Evolutionary conservation across 495 filamentous ascomycete species (phyloP).

Genomic region (Hypoxylon lienhwacheense): DNA sequence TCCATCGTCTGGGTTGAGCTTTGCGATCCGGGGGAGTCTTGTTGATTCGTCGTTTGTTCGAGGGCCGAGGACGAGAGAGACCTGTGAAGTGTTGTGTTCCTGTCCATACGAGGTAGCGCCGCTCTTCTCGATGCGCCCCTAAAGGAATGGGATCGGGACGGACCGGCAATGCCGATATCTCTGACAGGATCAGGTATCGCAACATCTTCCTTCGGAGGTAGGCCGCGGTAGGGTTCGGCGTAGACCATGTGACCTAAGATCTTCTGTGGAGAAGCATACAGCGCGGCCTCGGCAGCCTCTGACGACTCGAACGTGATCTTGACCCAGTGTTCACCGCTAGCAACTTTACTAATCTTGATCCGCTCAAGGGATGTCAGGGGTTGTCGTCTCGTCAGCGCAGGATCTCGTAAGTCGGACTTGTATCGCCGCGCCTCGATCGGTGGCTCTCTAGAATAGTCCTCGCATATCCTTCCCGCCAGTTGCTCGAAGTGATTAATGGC

Average conservation of each 20-base stretch:
- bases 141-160: conserved; percentile 15
- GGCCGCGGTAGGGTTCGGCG: conserved; percentile 74
- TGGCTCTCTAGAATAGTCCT: conserved; percentile 81
- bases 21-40: conserved; percentile 44
- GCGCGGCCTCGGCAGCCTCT: conserved; percentile 74
- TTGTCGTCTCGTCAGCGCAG: conserved; percentile 58
- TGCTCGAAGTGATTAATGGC: conserved; percentile 84
- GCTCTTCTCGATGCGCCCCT: conserved; percentile 10
- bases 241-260: conserved; percentile 76
- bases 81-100: conserved; percentile 2
- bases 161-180: conserved; percentile 35
- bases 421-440: conserved; percentile 56
- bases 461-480: conserved; percentile 77
- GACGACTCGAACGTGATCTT: conserved; percentile 88
- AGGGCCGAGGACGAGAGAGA: not conserved
- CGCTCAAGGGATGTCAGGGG: conserved; percentile 69
- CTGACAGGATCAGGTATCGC: conserved; percentile 54
- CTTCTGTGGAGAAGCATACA: conserved; percentile 72
- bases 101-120: conserved; percentile 21
- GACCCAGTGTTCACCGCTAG: conserved; percentile 84
- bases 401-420: conserved; percentile 66
- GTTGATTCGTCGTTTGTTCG: not conserved
- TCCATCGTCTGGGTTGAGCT: conserved; percentile 53
- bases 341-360: conserved; percentile 71
- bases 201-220: conserved; percentile 67